These are phyloP conservation scores for Plasmodium relictum DNA, from an alignment of 169 alveolate genomes.

Conservation along the genomic window DNA sequence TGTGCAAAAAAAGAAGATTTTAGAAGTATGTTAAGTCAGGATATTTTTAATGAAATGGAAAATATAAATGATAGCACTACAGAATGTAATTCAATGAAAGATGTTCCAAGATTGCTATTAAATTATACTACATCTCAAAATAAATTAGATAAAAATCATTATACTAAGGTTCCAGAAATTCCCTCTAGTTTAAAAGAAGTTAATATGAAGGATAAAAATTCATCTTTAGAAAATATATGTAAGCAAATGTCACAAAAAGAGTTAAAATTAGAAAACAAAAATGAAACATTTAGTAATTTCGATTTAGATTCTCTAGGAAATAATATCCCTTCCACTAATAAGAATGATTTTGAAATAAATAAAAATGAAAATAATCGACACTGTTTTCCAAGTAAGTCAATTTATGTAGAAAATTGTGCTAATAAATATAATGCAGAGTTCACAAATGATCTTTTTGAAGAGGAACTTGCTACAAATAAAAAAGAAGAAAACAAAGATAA, in stretches of 20 bases:
- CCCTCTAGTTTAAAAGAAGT: conserved; percentile 4
- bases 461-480: conserved; percentile 1
- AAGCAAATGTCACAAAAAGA: neutral
- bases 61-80: conserved; percentile 54
- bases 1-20: conserved; percentile 20
- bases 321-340: neutral
- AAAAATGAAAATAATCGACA: neutral
- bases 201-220: neutral
- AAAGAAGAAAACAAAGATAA: conserved; percentile 1
- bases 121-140: neutral
- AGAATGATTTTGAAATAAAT: neutral
- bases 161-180: neutral
- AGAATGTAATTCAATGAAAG: conserved; percentile 37
- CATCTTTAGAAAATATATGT: neutral
- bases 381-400: neutral
- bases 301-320: neutral
- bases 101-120: conserved; percentile 1
- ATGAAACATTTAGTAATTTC: neutral
- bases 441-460: neutral
- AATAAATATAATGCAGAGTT: conserved; percentile 3
- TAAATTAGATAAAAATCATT: conserved; percentile 10
- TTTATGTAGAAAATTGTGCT: neutral
- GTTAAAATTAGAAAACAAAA: neutral
- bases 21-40: conserved; percentile 10
- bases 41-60: conserved; percentile 44